Conservation (phyloP, 305 asterid species). For the Nicotiana rustica region DNA sequence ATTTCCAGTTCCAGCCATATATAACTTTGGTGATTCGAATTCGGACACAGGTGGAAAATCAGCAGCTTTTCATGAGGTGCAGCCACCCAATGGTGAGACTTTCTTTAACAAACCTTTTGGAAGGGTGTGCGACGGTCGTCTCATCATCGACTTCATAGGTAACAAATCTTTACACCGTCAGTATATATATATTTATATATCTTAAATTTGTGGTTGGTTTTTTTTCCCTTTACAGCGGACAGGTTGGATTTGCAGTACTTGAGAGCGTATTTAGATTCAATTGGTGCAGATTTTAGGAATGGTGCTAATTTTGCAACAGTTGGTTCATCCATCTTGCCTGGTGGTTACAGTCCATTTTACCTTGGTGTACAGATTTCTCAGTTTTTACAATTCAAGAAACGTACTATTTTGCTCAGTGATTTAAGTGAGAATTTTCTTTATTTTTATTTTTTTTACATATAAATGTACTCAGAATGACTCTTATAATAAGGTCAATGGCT, state of each 20-base stretch:
- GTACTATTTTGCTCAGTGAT: slow-evolving; percentile 36
- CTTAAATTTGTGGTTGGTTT: not conserved
- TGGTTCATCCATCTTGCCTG: slow-evolving; percentile 46
- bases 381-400: slow-evolving; percentile 45
- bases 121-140: slow-evolving; percentile 42
- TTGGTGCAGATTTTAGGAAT: slow-evolving; percentile 40
- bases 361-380: slow-evolving; percentile 44
- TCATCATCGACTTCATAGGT: slow-evolving; percentile 44
- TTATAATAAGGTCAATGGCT: too few species aligned
- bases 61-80: slow-evolving; percentile 38
- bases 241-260: slow-evolving; percentile 37
- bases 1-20: slow-evolving; percentile 46
- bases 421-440: not conserved
- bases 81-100: slow-evolving; percentile 41
- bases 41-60: slow-evolving; percentile 48
- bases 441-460: not conserved
- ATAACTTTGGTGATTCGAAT: slow-evolving; percentile 48
- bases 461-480: not conserved
- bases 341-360: slow-evolving; percentile 48
- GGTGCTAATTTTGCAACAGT: slow-evolving; percentile 47
- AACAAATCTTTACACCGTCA: not conserved
- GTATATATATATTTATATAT: not conserved
- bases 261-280: slow-evolving; percentile 45
- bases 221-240: slow-evolving; percentile 36
- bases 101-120: slow-evolving; percentile 43